These are phyloP conservation scores for Ophiocordyceps camponoti-floridani DNA, from an alignment of 2,329 filamentous ascomycete species.

Conservation along the genomic window DNA sequence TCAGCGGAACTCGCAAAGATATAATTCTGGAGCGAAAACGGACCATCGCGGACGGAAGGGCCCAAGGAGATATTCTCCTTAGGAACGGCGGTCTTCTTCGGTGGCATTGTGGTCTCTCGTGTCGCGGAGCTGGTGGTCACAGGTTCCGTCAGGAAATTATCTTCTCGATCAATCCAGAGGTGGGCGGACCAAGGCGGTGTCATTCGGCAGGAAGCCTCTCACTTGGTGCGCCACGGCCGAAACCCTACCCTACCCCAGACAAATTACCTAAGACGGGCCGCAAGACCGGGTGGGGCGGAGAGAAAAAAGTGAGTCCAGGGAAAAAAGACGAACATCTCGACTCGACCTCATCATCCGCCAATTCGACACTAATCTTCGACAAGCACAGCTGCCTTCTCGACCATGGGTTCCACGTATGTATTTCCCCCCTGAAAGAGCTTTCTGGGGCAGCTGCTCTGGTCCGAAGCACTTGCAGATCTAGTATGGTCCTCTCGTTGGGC, in stretches of 20 bases:
- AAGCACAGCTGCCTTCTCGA: slow-evolving; percentile 18
- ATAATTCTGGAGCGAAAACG: slow-evolving; percentile 5
- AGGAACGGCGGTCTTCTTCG: slow-evolving; percentile 73
- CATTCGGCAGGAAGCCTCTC: slow-evolving; percentile 12
- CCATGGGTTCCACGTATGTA: slow-evolving; percentile 36
- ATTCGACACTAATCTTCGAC: slow-evolving; percentile 17
- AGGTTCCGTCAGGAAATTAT: slow-evolving; percentile 9
- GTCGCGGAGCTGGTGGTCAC: slow-evolving; percentile 17
- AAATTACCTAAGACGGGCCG: background rate
- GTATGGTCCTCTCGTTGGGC: slow-evolving; percentile 70
- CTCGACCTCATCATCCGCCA: slow-evolving; percentile 9
- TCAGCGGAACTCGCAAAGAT: background rate
- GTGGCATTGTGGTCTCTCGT: slow-evolving; percentile 44
- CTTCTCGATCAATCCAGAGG: slow-evolving; percentile 10
- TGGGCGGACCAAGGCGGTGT: slow-evolving; percentile 14
- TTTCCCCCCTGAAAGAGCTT: slow-evolving; percentile 19
- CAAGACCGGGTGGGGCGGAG: background rate
- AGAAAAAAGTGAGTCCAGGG: background rate
- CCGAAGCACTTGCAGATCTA: slow-evolving; percentile 46
- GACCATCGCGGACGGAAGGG: slow-evolving; percentile 90
- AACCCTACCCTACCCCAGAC: slow-evolving; percentile 16
- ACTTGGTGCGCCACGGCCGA: slow-evolving; percentile 4
- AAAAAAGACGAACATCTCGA: slow-evolving; percentile 4
- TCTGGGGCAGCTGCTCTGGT: slow-evolving; percentile 23
- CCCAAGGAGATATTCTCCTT: slow-evolving; percentile 98